These are phyloP conservation scores for Lactifluus volemus DNA, from an alignment of 768 basidiomycete species.

Conservation along the genomic window DNA sequence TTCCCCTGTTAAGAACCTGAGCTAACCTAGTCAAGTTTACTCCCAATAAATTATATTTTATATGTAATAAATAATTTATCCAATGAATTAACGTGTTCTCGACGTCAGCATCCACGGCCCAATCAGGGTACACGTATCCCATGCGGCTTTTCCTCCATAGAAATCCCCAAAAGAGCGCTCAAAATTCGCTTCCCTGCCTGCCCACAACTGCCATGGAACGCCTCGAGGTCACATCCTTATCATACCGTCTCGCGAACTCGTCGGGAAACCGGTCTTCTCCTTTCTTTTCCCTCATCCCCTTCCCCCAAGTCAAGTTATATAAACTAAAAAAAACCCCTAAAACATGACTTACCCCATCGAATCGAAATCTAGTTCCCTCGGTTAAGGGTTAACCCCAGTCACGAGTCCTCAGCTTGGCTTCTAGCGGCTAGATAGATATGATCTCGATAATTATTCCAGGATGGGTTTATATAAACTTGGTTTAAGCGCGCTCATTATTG, in stretches of 20 bases:
- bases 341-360: background rate
- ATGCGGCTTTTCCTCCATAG: background rate
- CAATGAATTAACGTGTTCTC: constrained; percentile 1
- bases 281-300: background rate
- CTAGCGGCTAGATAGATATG: constrained; percentile 17
- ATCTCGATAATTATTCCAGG: constrained; percentile 4
- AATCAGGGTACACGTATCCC: background rate
- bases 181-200: constrained; percentile 12
- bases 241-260: constrained; percentile 8
- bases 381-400: constrained; percentile 17
- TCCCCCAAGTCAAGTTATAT: too few relatives aligned
- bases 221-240: constrained; percentile 1
- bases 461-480: background rate
- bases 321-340: background rate
- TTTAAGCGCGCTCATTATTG: background rate
- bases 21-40: constrained; percentile 7
- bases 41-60: background rate
- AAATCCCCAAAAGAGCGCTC: constrained; percentile 3
- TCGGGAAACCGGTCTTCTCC: constrained; percentile 1
- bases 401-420: constrained; percentile 6
- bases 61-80: background rate
- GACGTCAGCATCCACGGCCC: constrained; percentile 10
- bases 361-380: constrained; percentile 9
- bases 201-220: constrained; percentile 8
- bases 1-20: constrained; percentile 4